phyloP scores from a whole-genome alignment of 169 alveolate species.

The Cryptosporidium canis region DNA sequence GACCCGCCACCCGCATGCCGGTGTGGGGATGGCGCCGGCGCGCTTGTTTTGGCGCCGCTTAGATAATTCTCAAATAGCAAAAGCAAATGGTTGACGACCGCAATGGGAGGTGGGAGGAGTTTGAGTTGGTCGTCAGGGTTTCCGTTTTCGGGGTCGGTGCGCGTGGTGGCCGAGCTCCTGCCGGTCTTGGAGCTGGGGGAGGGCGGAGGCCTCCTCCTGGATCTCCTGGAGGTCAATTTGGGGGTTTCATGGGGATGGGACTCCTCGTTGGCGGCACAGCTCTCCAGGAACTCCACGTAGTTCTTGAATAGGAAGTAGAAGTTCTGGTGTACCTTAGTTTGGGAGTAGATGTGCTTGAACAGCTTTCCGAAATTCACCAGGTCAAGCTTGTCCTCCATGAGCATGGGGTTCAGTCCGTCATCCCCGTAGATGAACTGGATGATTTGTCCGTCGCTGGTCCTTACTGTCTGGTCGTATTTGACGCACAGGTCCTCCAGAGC shows the following conservation, averaged over 20 bases:
- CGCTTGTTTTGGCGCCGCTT: neutral
- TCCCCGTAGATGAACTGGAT: slow-evolving; percentile 98
- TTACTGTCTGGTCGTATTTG: slow-evolving; percentile 95
- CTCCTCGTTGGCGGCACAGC: neutral
- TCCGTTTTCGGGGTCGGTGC: neutral
- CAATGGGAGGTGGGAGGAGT: slow-evolving; percentile 18
- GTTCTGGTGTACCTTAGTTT: slow-evolving; percentile 39
- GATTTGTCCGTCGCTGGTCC: slow-evolving; percentile 94
- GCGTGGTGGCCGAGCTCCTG: neutral
- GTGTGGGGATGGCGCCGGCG: neutral
- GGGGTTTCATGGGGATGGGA: neutral
- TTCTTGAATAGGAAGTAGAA: slow-evolving; percentile 8
- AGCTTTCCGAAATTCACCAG: slow-evolving; percentile 83
- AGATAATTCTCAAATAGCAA: slow-evolving; percentile 2
- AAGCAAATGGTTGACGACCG: neutral
- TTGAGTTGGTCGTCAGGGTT: neutral
- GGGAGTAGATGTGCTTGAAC: slow-evolving; percentile 73
- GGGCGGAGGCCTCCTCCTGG: neutral
- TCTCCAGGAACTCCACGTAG: neutral
- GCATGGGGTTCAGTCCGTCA: slow-evolving; percentile 94
- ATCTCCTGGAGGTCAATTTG: neutral
- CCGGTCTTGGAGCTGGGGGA: neutral
- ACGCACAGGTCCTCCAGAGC: slow-evolving; percentile 96
- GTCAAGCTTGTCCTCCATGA: slow-evolving; percentile 84
- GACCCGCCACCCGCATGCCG: neutral